Base-by-base conservation (phyloP, 2,329 filamentous ascomycete species). In the Thelonectria blattea region DNA sequence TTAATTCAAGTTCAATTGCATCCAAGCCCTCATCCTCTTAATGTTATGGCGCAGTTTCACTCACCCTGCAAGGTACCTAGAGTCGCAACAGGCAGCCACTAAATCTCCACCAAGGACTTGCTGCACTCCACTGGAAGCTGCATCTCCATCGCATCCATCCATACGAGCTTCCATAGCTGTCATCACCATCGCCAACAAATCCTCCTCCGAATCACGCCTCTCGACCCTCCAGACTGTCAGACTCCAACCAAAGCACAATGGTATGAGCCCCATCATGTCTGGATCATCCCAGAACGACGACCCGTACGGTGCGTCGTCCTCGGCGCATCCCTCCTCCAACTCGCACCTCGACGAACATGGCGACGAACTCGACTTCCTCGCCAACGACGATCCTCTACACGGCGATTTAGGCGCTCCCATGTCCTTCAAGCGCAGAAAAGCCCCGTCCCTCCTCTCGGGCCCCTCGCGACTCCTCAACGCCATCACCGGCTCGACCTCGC, bases 351-450 rank as follows among this genome's bases (percentile, higher is more conserved):
- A 79, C 65, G 73, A n/a, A n/a, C n/a, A 78, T 66, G 75, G 75
- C 66, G 82, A 85, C 72, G 79, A 87, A 57, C 72, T 81, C 65
- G 78, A 81, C 69, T 72, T 79, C 47, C 72, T 81, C 41, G 74
- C 73, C 63, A 70, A 72, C 54, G 46, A 62, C 49, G 86, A 89
- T 71, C 85, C 87, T 18, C 75, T 88, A 59, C 78, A 80, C 56
- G 76, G 79, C 52, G 77, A 80, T 45, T 71, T 84, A 34, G 75
- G 78, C 56, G 80, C 84, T 49, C 79, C 82, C 27, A 76, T 91
- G 54, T 90, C 89, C 34, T 92, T 92, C 78, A 92, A 91, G 79
- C 87, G 90, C 71, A 89, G 86, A 65, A 83, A 86, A 67, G 89
- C 82, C 61, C 76, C 80, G 45, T 77, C 77, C 27, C 71, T 78